A percentile compares a stretch with the other conserved stretches of the same genome.
These are phyloP conservation scores for Aspergillus wentii DNA, from an alignment of 495 filamentous ascomycete genomes.

Conservation along the genomic window DNA sequence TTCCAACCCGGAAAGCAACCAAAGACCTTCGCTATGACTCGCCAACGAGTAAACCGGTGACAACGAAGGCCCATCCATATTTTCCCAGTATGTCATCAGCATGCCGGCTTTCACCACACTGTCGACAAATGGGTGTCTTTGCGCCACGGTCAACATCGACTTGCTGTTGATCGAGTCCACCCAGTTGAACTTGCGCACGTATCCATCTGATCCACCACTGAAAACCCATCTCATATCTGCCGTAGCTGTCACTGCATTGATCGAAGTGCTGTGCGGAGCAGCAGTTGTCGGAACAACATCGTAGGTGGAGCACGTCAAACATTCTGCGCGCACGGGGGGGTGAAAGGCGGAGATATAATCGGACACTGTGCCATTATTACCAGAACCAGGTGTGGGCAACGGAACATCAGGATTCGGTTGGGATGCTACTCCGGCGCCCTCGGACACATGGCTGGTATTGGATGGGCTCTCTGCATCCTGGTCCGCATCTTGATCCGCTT, in stretches of 20 bases:
- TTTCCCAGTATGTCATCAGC: slow-evolving; percentile 95
- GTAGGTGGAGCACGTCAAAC: slow-evolving; percentile 76
- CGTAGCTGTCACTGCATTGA: slow-evolving; percentile 88
- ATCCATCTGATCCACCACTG: slow-evolving; percentile 89
- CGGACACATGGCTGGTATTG: slow-evolving; percentile 43
- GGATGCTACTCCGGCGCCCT: slow-evolving; percentile 27
- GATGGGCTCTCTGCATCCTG: slow-evolving; percentile 54
- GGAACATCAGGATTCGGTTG: slow-evolving; percentile 38
- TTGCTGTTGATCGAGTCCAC: slow-evolving; percentile 93
- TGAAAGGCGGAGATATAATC: slow-evolving; percentile 41
- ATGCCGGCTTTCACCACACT: slow-evolving; percentile 92
- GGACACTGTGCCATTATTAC: slow-evolving; percentile 20
- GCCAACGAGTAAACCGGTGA: slow-evolving; percentile 94
- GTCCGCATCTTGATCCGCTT: slow-evolving; percentile 52
- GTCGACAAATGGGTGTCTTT: slow-evolving; percentile 95
- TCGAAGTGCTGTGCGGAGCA: slow-evolving; percentile 89
- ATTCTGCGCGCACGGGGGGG: slow-evolving; percentile 73
- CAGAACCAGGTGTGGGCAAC: slow-evolving; percentile 28
- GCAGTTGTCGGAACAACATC: slow-evolving; percentile 97
- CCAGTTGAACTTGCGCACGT: slow-evolving; percentile 94
- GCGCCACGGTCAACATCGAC: slow-evolving; percentile 87
- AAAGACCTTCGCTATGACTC: slow-evolving; percentile 81
- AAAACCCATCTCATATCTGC: slow-evolving; percentile 96
- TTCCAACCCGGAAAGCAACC: slow-evolving; percentile 86
- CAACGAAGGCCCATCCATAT: slow-evolving; percentile 54